These are phyloP conservation scores for Xylaria sp. DNA, from an alignment of 2,329 filamentous ascomycete species.

Conservation along the genomic window DNA sequence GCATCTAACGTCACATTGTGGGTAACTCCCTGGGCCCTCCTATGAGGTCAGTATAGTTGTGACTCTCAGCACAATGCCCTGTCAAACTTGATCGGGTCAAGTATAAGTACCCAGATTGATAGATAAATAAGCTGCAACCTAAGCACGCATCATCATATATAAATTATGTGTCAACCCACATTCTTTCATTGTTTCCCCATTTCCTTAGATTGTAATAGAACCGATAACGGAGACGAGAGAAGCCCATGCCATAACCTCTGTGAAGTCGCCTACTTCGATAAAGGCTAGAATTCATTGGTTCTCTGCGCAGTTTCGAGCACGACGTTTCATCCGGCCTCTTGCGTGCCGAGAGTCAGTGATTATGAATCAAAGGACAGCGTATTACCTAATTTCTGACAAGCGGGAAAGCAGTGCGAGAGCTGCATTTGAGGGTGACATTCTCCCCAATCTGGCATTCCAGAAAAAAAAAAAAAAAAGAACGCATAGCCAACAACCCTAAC, in stretches of 20 bases:
- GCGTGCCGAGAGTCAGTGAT: not conserved
- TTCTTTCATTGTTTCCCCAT: too few species aligned
- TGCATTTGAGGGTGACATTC: conserved; percentile 4
- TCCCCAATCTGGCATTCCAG: too few species aligned
- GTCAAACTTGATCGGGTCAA: not conserved
- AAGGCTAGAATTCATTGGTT: not conserved
- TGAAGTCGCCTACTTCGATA: too few species aligned
- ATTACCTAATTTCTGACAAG: conserved; percentile 5
- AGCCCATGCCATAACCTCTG: not conserved
- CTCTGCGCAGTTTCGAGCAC: not conserved
- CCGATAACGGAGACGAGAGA: not conserved
- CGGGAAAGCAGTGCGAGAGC: not conserved
- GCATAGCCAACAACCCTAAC: too few species aligned
- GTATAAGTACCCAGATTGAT: too few species aligned
- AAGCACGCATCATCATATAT: not conserved
- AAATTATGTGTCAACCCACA: too few species aligned
- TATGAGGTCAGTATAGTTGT: not conserved
- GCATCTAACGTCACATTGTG: not conserved
- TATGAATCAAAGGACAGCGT: not conserved
- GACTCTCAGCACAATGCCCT: not conserved
- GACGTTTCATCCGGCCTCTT: not conserved
- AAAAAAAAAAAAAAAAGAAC: too few species aligned
- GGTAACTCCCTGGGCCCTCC: too few species aligned
- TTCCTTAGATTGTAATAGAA: too few species aligned
- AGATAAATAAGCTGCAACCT: too few species aligned